Evolutionary conservation across 805 yeast genomes (phyloP).

Genomic region (Nakazawaea peltata): DNA sequence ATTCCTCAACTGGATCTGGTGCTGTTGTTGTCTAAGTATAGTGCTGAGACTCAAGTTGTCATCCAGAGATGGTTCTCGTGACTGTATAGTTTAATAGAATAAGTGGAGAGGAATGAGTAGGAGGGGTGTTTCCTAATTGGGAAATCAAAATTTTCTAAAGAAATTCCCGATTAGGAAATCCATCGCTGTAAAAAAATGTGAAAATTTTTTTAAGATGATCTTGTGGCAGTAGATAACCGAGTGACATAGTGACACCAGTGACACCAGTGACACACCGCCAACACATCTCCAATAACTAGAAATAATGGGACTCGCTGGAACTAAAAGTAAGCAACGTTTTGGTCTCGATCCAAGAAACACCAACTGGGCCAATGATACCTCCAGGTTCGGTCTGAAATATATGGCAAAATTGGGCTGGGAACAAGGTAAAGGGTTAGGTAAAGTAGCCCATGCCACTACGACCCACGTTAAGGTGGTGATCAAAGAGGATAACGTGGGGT

Average conservation of each 20-base stretch:
- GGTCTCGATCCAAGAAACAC: constrained; percentile 94
- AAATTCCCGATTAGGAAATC: not conserved
- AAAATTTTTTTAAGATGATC: constrained; percentile 1
- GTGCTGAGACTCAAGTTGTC: constrained; percentile 51
- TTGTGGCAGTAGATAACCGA: too few species aligned
- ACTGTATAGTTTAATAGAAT: too few species aligned
- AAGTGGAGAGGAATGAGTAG: not conserved
- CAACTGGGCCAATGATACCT: constrained; percentile 82
- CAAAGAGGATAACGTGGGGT: constrained; percentile 77
- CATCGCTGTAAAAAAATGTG: too few species aligned
- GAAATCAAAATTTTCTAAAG: not conserved
- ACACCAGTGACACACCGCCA: too few species aligned
- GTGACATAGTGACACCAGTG: too few species aligned
- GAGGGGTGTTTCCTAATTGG: not conserved
- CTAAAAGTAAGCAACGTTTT: constrained; percentile 72
- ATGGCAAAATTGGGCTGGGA: constrained; percentile 82
- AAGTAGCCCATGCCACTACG: constrained; percentile 56
- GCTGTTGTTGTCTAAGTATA: constrained; percentile 52
- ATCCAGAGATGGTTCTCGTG: constrained; percentile 50
- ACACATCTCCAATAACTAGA: not conserved
- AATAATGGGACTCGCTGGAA: constrained; percentile 75
- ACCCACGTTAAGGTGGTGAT: constrained; percentile 77
- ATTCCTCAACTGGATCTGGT: constrained; percentile 67
- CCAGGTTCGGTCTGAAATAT: constrained; percentile 83
- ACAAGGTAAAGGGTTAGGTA: constrained; percentile 86